Conservation (phyloP, 2,329 filamentous ascomycete species). For the Huntiella abstrusa region DNA sequence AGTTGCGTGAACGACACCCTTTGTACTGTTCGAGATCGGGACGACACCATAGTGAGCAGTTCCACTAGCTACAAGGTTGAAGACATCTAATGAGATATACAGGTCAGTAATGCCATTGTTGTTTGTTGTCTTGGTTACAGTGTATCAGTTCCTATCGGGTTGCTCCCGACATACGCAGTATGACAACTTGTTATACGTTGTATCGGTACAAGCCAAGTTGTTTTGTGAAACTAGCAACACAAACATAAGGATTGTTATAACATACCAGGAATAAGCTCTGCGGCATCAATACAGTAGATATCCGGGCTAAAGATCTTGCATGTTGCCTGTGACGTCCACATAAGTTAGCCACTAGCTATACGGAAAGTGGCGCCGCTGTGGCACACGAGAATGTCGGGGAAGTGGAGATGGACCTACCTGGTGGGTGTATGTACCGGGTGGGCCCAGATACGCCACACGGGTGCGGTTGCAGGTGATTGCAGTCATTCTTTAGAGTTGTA, state of each 20-base stretch:
- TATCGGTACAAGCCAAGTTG: no score
- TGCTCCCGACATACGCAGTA: background rate
- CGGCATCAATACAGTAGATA: constrained; percentile 30
- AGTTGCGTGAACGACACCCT: constrained; percentile 79
- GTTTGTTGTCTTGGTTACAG: background rate
- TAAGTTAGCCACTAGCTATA: constrained; percentile 1
- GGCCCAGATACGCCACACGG: constrained; percentile 30
- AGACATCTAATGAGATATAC: constrained; percentile 41
- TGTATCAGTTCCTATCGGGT: background rate
- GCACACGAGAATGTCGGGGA: no score
- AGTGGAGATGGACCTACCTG: constrained; percentile 21
- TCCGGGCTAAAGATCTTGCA: constrained; percentile 28
- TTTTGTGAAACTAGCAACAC: no score
- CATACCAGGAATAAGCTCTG: constrained; percentile 31
- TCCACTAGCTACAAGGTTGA: constrained; percentile 53
- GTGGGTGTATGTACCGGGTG: constrained; percentile 30
- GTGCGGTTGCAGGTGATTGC: constrained; percentile 17
- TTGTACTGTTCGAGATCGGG: constrained; percentile 90
- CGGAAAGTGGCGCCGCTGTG: no score
- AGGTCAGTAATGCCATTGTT: background rate
- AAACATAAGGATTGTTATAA: constrained; percentile 1
- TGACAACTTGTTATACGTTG: background rate
- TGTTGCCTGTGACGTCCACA: constrained; percentile 21
- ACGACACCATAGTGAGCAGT: constrained; percentile 56
- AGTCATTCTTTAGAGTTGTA: background rate